Conservation (phyloP, 2,329 filamentous ascomycete genomes). For the Sphaerulina vaccinii region DNA sequence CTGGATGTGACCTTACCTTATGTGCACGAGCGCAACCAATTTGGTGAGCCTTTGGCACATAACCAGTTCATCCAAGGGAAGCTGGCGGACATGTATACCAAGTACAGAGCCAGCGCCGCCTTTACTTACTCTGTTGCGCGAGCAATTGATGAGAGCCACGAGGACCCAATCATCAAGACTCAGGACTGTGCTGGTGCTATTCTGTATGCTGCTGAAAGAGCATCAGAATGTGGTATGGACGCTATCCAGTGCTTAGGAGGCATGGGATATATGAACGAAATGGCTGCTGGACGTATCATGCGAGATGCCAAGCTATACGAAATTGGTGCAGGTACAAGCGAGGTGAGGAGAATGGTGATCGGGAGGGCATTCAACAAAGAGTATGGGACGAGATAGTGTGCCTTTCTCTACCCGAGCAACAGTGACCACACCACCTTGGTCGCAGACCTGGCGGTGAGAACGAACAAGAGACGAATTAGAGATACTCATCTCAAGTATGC, state of each 20-base stretch:
- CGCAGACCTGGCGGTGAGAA: too few species aligned
- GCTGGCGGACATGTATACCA: conserved; percentile 96
- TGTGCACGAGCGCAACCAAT: conserved; percentile 84
- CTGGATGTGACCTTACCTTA: conserved; percentile 87
- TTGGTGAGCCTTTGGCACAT: conserved; percentile 79
- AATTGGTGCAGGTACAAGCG: conserved; percentile 93
- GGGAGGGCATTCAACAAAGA: conserved; percentile 89
- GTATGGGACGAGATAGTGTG: conserved; percentile 44
- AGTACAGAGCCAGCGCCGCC: conserved; percentile 75
- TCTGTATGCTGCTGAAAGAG: conserved; percentile 85
- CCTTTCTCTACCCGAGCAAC: too few species aligned
- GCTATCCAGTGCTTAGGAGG: conserved; percentile 90
- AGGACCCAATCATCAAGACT: conserved; percentile 60
- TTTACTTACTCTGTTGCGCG: conserved; percentile 85
- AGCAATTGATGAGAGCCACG: conserved; percentile 66
- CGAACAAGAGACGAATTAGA: too few species aligned
- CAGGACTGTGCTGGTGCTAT: conserved; percentile 95
- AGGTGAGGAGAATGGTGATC: conserved; percentile 92
- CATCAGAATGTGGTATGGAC: conserved; percentile 82
- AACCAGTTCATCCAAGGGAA: conserved; percentile 93
- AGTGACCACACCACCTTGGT: too few species aligned
- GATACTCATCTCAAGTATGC: too few species aligned
- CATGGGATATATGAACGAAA: conserved; percentile 95
- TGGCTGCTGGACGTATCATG: conserved; percentile 81
- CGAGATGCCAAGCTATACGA: conserved; percentile 83